Base-by-base conservation (phyloP, 2,329 filamentous ascomycete genomes). In the Hymenoscyphus scutula region DNA sequence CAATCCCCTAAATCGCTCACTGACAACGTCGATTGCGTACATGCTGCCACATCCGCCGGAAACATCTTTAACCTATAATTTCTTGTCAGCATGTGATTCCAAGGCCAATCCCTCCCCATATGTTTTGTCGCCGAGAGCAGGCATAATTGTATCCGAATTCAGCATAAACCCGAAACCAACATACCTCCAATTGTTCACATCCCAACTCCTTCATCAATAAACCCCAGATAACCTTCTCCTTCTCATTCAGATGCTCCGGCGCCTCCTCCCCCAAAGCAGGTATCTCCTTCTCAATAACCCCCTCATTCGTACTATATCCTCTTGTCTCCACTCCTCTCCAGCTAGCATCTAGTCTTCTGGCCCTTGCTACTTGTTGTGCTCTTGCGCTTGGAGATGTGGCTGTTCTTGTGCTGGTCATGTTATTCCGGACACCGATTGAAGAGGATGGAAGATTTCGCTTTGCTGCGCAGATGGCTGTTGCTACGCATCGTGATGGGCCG, bases 41-140 rank as follows among this genome's bases (percentile, higher is more conserved):
- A 95, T 95, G 72, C 87, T 90, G 10, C 91, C 91, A 77, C 91
- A 96, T 32, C 91, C 91, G 63, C 91, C 91, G 27, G 88, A 91
- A 58, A 95, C 85, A 77, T 96, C 91, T 74, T 89, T 88, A 10
- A 95, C 62, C 62, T 63, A 41, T 87, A 4, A 51, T 5, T 6
- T 25, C 19, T 51, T 10, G n/a, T 51, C 13, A 51, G 45, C 45
- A 51, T 15, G 10, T 51, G 45, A 27, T 13, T 25, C 23, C 19
- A 25, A 48, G n/a, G 10, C 19, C n/a, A 23, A 11, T 48, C 4
- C 1, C 38, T 15, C n/a, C 41, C 8, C 10, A 19, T 32, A 45
- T 19, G 17, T 4, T 5, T 11, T 48, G 5, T 8, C n/a, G 23
- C 19, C 41, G 7, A 48, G 32, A 37, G 11, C 32, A 37, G 1